Evolutionary conservation across 768 basidiomycete species (phyloP).

Genomic region (Mycena olivaceomarginata): DNA sequence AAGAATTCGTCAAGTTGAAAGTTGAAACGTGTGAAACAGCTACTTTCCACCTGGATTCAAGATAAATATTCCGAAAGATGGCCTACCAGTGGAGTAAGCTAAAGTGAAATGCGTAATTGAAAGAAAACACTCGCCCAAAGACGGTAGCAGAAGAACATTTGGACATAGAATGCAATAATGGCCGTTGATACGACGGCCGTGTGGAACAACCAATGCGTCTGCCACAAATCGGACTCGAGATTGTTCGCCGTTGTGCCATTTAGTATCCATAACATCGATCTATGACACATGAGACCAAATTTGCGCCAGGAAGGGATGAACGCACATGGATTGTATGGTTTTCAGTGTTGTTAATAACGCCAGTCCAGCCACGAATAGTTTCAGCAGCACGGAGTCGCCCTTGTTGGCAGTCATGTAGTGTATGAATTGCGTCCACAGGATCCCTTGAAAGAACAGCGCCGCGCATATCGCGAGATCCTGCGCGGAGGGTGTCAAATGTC

Average conservation of each 20-base stretch:
- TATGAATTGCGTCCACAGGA: neutral
- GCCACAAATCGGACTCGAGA: neutral
- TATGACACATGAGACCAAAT: neutral
- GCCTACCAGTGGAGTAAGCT: neutral
- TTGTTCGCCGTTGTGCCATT: neutral
- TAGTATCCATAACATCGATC: neutral
- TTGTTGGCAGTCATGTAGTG: neutral
- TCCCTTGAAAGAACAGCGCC: neutral
- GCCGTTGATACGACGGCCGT: neutral
- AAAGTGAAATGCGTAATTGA: neutral
- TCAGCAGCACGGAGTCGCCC: neutral
- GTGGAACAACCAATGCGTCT: neutral
- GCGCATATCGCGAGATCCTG: slow-evolving; percentile 9
- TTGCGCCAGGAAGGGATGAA: neutral
- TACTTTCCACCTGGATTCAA: neutral
- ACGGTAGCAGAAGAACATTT: slow-evolving; percentile 1
- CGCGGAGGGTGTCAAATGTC: neutral
- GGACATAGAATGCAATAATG: neutral
- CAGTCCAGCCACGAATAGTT: slow-evolving; percentile 9
- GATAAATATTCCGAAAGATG: neutral
- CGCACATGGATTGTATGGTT: slow-evolving; percentile 5
- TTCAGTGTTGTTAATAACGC: slow-evolving; percentile 1
- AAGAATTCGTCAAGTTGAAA: too few species aligned
- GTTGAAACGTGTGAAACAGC: too few species aligned
- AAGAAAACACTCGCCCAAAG: neutral